phyloP scores from a whole-genome alignment of 169 alveolate genomes.

The Plasmodium fragile region DNA sequence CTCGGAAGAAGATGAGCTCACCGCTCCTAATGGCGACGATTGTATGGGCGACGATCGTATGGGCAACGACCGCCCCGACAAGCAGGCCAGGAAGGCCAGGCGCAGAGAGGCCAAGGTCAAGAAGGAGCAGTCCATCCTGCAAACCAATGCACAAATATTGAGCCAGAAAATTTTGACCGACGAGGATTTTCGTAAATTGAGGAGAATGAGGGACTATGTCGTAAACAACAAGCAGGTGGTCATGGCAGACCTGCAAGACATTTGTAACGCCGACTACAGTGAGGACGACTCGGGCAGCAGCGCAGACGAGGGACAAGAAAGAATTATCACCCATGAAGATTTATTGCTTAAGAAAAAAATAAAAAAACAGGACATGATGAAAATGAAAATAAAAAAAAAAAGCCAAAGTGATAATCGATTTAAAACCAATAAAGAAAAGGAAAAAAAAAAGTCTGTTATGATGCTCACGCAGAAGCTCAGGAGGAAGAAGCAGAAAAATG shows the following conservation, averaged over 20 bases:
- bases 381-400: slow-evolving; percentile 13
- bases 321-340: slow-evolving; percentile 46
- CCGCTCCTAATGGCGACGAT: no score
- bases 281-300: slow-evolving; percentile 13
- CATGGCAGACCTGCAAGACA: slow-evolving; percentile 29
- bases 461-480: slow-evolving; percentile 48
- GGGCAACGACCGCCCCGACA: not conserved
- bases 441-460: slow-evolving; percentile 52
- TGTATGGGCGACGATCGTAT: no score
- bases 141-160: slow-evolving; percentile 7
- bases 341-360: slow-evolving; percentile 25
- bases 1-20: not conserved
- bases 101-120: slow-evolving; percentile 27
- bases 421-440: slow-evolving; percentile 64
- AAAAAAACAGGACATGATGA: slow-evolving; percentile 29
- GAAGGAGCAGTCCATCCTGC: not conserved
- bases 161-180: slow-evolving; percentile 48
- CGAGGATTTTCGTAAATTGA: slow-evolving; percentile 48
- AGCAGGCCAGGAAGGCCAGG: not conserved
- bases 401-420: slow-evolving; percentile 11
- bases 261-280: slow-evolving; percentile 23
- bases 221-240: slow-evolving; percentile 15
- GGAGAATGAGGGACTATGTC: slow-evolving; percentile 36
- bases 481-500: slow-evolving; percentile 34
- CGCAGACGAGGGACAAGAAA: slow-evolving; percentile 26